Conservation (phyloP, 1,284 basidiomycete genomes). For the Papiliotrema terrestris region DNA sequence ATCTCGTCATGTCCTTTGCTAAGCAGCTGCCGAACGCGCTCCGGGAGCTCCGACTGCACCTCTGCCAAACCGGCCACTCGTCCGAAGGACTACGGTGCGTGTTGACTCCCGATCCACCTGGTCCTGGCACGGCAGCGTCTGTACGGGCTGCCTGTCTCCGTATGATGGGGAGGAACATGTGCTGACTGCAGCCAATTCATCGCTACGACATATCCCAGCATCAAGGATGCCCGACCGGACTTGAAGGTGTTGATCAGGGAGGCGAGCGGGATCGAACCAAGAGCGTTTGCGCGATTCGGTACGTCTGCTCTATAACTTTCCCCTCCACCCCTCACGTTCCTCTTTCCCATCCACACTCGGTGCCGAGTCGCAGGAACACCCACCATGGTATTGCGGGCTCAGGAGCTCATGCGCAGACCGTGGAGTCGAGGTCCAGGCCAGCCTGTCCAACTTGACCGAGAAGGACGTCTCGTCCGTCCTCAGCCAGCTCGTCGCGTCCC, state of each 20-base stretch:
- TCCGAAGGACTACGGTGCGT: constrained; percentile 79
- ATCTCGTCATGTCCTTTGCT: constrained; percentile 51
- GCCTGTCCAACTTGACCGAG: constrained; percentile 41
- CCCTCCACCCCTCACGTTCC: background rate
- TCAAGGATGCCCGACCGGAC: constrained; percentile 87
- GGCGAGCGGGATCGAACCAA: constrained; percentile 80
- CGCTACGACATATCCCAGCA: constrained; percentile 67
- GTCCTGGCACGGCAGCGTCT: background rate
- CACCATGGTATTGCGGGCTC: background rate
- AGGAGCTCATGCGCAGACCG: constrained; percentile 35
- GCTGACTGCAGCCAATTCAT: constrained; percentile 68
- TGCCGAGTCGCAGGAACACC: background rate
- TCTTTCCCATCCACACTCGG: background rate
- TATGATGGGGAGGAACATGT: background rate
- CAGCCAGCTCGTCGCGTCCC: constrained; percentile 32
- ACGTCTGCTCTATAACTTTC: constrained; percentile 45
- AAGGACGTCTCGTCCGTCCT: constrained; percentile 41
- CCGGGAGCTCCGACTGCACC: constrained; percentile 79
- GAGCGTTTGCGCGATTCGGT: constrained; percentile 90
- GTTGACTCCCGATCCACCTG: background rate
- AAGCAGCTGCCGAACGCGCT: constrained; percentile 77
- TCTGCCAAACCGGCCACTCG: constrained; percentile 73
- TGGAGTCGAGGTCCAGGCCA: constrained; percentile 42
- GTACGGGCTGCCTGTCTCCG: background rate
- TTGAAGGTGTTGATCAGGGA: constrained; percentile 85